A percentile compares a stretch with the other conserved stretches of the same genome.
Conservation (phyloP, 1,284 basidiomycete genomes). For the Puccinia horiana region DNA sequence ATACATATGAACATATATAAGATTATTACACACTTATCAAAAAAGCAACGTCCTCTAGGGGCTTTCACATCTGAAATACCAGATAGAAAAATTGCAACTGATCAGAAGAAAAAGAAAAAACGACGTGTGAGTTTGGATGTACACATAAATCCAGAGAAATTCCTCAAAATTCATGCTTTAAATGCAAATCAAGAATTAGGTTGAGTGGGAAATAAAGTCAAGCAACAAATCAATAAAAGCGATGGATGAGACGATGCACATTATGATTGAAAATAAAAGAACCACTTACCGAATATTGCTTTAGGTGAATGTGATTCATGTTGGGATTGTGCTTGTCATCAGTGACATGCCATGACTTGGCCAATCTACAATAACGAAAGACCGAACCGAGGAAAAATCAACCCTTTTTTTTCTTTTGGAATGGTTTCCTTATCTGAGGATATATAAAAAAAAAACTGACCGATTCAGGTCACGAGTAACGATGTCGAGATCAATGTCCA, state of each 20-base stretch:
- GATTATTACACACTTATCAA: no score
- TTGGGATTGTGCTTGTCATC: constrained; percentile 14
- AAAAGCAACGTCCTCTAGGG: no score
- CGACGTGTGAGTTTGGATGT: background rate
- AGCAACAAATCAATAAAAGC: background rate
- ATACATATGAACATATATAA: no score
- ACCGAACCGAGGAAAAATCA: background rate
- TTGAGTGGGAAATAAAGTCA: background rate
- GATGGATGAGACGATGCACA: background rate
- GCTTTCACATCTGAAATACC: no score
- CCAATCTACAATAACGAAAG: background rate
- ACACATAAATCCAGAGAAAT: background rate
- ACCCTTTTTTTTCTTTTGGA: background rate
- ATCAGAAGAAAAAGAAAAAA: background rate
- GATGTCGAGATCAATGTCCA: constrained; percentile 54
- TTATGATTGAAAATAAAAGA: background rate
- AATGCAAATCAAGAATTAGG: background rate
- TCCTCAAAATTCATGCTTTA: background rate
- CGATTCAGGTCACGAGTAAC: constrained; percentile 51
- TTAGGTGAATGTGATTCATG: constrained; percentile 6
- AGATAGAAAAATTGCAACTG: no score
- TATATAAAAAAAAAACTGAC: constrained; percentile 5
- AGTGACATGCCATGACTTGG: constrained; percentile 47
- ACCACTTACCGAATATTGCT: constrained; percentile 38
- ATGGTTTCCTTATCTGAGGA: background rate